These are phyloP conservation scores for Cryphonectria nitschkei DNA, from an alignment of 2,329 filamentous ascomycete genomes.

Conservation along the genomic window DNA sequence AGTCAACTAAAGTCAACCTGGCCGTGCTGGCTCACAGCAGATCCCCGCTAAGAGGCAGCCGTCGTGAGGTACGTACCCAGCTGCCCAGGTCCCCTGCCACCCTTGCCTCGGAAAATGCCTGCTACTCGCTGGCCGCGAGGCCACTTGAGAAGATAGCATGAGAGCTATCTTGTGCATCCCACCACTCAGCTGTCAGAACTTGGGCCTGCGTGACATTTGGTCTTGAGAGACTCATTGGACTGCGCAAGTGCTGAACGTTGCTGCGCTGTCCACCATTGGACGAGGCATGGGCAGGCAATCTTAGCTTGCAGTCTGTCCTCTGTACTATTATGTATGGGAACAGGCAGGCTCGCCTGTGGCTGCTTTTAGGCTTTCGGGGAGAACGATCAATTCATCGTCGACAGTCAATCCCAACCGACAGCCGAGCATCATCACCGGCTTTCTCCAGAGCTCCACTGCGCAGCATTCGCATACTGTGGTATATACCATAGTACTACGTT, in stretches of 20 bases:
- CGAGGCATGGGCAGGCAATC: background rate
- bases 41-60: slow-evolving; percentile 1
- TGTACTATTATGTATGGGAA: too few species aligned
- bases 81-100: background rate
- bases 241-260: background rate
- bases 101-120: background rate
- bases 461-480: background rate
- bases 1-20: background rate
- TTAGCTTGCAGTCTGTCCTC: background rate
- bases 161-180: slow-evolving; percentile 1
- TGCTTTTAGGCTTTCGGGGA: background rate
- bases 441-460: background rate
- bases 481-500: too few species aligned
- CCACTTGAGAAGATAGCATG: background rate
- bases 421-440: background rate
- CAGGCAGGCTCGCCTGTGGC: background rate
- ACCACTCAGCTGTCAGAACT: background rate
- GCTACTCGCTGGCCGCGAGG: background rate
- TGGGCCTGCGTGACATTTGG: background rate
- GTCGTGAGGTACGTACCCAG: background rate
- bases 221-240: background rate
- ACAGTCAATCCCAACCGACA: background rate
- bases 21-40: background rate
- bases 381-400: background rate
- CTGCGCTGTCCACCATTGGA: background rate